Base-by-base conservation (phyloP, 768 basidiomycete genomes). In the Lactarius quietus region DNA sequence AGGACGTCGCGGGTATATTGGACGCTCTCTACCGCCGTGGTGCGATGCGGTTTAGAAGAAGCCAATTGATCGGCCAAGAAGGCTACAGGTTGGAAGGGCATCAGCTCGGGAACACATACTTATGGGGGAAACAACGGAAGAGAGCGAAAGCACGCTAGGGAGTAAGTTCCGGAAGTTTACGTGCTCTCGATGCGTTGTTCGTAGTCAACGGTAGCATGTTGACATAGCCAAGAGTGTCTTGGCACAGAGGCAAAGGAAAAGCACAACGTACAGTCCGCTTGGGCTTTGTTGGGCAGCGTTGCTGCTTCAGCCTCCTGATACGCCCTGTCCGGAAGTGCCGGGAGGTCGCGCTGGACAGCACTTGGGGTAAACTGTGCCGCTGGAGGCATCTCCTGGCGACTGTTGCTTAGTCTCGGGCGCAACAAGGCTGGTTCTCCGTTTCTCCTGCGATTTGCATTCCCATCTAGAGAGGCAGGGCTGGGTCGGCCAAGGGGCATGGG, bases 401-500 rank as follows among this genome's bases (percentile, higher is more conserved):
- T 26, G 15, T 14, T 41, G 39, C 26, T 59, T 10, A 28, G 29
- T 36, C 26, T 54, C 29, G 36, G 39, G 17, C 57, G 57, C 20
- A 18, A 39, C 6, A 10, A 35, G 38, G 33, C 33, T 12, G 41
- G 29, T 1, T 66, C 55, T n/a, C 59, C 61, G 28, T 36, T 41
- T 59, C 53, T 61, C 41, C 26, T 52, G 18, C 65, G 59, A 39
- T 18, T 59, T 31, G 61, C 59, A 6, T 58, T 65, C 23, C 53
- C 54, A 10, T 54, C 68, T 43, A 26, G 10, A 31, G 33, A 45
- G 35, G 45, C n/a, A 28, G 54, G 62, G 10, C 2, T 62, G 52
- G 53, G 61, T n/a, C 64, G 51, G 1, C 63, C 72, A 35, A 72
- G 71, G 41, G 70, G 68, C 64, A 72, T 68, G 26, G 73, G 73